Evolutionary conservation across 106 monocot genomes (phyloP), one percentile per base, ranked within the genome.

Genomic region (Agapanthus africanus): DNA sequence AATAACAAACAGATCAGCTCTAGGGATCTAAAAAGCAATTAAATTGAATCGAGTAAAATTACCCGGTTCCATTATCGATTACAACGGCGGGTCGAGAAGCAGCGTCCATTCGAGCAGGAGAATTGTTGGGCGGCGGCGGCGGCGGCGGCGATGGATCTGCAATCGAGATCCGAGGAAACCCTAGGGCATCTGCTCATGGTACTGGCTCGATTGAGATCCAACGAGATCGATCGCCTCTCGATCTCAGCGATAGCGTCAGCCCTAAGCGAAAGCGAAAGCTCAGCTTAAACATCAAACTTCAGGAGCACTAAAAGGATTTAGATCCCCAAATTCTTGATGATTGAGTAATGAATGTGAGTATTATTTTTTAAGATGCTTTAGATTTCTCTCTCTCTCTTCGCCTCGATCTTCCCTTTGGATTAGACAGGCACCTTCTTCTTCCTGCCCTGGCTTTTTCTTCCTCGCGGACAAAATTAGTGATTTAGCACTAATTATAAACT

Each of bases 51-150:
- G 37, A n/a, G n/a, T n/a, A 1, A 37, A 26, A n/a, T 37, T 68
- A 90, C 94, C 91, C 94, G 69, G 94, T 95, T 27, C 94, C 94
- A 54, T 95, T 95, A 83, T 95, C 94, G 74, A 95, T 91, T 79
- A 95, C 88, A 31, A 95, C 94, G 36, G 94, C 94, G 47, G 94
- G 91, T 46, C 94, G 87, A 73, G 94, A 95, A 30, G 91, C 65
- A 54, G 91, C 91, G 77, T 95, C 94, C 94, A 95, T 94, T 52
- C n/a, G n/a, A n/a, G n/a, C n/a, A n/a, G n/a, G n/a, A n/a, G 44
- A 44, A 44, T 44, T 16, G 44, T 44, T 14, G 44, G 16, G 7
- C 4, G 40, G 44, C 44, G n/a, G n/a, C n/a, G n/a, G n/a, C n/a
- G n/a, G n/a, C n/a, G 44, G 44, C 44, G 13, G 44, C 44, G 44